These are phyloP conservation scores for Rhizopus microsporus DNA, from an alignment of 371 early-diverging fungal species.

Conservation along the genomic window DNA sequence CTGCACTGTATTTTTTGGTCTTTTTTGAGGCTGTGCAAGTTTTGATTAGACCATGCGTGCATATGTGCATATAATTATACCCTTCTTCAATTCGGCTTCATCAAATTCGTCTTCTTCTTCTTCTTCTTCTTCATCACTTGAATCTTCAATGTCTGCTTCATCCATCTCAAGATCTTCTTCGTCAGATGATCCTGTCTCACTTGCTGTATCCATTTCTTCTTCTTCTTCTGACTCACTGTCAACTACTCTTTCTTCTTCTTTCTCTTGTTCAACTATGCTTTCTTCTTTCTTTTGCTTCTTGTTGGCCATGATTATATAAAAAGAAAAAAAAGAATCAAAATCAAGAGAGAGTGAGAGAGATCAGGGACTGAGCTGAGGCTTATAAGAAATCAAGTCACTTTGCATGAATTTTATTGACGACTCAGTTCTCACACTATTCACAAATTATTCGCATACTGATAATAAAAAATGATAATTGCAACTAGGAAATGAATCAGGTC, in stretches of 20 bases:
- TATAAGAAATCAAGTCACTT: constrained; percentile 2
- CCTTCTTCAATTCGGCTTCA: constrained; percentile 6
- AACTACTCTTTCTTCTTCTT: constrained; percentile 9
- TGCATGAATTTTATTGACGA: constrained; percentile 5
- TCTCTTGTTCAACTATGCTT: constrained; percentile 11
- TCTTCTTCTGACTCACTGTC: constrained; percentile 17
- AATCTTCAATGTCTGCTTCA: constrained; percentile 16
- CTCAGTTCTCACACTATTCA: no score
- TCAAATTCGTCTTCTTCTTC: constrained; percentile 16
- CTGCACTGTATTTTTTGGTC: constrained; percentile 49
- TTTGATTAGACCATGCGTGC: background rate
- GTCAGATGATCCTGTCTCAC: constrained; percentile 4
- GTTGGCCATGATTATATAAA: no score
- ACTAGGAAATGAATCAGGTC: no score
- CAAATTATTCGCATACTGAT: constrained; percentile 1
- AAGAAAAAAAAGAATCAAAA: background rate
- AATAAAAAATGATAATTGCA: no score
- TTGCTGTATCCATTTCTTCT: constrained; percentile 12
- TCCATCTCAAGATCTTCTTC: constrained; percentile 22
- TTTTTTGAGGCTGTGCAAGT: constrained; percentile 20
- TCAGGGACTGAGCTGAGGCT: background rate
- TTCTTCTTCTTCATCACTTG: constrained; percentile 10
- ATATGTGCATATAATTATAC: background rate
- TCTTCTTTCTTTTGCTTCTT: constrained; percentile 6
- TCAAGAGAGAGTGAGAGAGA: background rate